Base-by-base conservation (phyloP, 495 filamentous ascomycete genomes). In the Aspergillus kassunensis region DNA sequence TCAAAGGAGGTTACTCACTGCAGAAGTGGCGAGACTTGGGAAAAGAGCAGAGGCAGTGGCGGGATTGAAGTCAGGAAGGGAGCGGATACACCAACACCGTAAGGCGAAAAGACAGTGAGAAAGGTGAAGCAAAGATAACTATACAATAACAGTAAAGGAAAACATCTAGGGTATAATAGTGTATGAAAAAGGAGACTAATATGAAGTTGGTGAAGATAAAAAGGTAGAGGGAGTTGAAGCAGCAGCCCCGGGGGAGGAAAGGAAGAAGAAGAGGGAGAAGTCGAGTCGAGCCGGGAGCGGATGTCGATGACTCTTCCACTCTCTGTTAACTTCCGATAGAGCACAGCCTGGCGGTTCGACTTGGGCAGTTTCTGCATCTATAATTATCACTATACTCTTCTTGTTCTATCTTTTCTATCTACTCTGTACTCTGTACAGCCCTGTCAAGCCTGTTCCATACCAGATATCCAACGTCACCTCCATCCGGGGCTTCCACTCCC, bases 1-100 rank as follows among this genome's bases (percentile, higher is more conserved):
- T 27, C 29, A 48, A 30, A 44, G 44, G 31, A n/a, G 42, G 48
- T 61, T 55, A 62, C 59, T 62, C 56, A 62, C 59, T 29, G 46
- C 44, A 45, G 23, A 46, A 48, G 57, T 60, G 59, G 55, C 56
- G 34, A 57, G 54, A 53, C 6, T 11, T 4, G 30, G n/a, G n/a
- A n/a, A n/a, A n/a, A n/a, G n/a, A n/a, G n/a, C n/a, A 33, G 10
- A 6, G 9, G 12, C 3, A 33, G 55, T 62, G 59, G 59, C 59
- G 55, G 53, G n/a, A n/a, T n/a, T n/a, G n/a, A 25, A 58, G 9
- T 51, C 42, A 49, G 24, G 37, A 53, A 46, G 20, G 47, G 49
- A 56, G 50, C 53, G 57, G 53, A 53, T 37, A 60, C 47, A 36
- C 30, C 30, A 33, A 46, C 39, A 49, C 34, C 44, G 52, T 29